phyloP scores from a whole-genome alignment of 495 filamentous ascomycete genomes.

The Staphylotrichum longicolle region DNA sequence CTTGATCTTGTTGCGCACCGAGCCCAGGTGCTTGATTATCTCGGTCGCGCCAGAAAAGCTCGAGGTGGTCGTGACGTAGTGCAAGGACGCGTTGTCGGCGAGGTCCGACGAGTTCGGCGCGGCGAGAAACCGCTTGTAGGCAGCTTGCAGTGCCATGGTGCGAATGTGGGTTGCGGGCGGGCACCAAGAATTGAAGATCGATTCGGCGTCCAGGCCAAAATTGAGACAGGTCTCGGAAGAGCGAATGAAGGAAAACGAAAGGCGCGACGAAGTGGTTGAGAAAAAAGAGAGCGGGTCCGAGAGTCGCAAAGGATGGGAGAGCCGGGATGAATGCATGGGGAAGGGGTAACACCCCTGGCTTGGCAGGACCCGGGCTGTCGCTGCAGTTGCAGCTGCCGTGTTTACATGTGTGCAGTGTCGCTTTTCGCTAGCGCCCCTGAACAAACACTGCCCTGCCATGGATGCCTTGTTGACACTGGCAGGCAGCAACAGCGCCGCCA shows the following conservation, averaged over 20 bases:
- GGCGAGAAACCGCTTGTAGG: slow-evolving; percentile 77
- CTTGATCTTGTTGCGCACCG: slow-evolving; percentile 64
- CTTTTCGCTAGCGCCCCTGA: slow-evolving; percentile 16
- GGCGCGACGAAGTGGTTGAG: slow-evolving; percentile 14
- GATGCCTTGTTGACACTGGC: not conserved
- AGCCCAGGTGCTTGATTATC: slow-evolving; percentile 73
- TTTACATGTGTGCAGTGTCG: not conserved
- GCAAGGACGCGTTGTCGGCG: slow-evolving; percentile 67
- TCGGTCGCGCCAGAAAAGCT: slow-evolving; percentile 64
- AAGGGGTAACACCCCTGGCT: slow-evolving; percentile 21
- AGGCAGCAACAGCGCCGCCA: not conserved
- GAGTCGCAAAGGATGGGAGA: slow-evolving; percentile 10
- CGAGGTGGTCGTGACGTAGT: slow-evolving; percentile 90
- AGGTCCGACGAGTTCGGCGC: slow-evolving; percentile 64
- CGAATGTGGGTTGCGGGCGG: not conserved
- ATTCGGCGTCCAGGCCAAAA: not conserved
- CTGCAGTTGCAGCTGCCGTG: slow-evolving; percentile 3
- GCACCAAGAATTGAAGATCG: not conserved
- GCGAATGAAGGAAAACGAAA: slow-evolving; percentile 10
- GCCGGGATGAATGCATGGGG: slow-evolving; percentile 27
- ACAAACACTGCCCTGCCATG: slow-evolving; percentile 7
- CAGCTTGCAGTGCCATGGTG: slow-evolving; percentile 36
- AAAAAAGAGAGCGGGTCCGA: slow-evolving; percentile 15
- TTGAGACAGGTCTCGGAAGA: slow-evolving; percentile 5
- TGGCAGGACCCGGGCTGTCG: slow-evolving; percentile 11